Percentiles rank a stretch among this genome's conserved stretches.
These are phyloP conservation scores for Cercospora sp. DNA, from an alignment of 2,329 filamentous ascomycete species.

Conservation along the genomic window DNA sequence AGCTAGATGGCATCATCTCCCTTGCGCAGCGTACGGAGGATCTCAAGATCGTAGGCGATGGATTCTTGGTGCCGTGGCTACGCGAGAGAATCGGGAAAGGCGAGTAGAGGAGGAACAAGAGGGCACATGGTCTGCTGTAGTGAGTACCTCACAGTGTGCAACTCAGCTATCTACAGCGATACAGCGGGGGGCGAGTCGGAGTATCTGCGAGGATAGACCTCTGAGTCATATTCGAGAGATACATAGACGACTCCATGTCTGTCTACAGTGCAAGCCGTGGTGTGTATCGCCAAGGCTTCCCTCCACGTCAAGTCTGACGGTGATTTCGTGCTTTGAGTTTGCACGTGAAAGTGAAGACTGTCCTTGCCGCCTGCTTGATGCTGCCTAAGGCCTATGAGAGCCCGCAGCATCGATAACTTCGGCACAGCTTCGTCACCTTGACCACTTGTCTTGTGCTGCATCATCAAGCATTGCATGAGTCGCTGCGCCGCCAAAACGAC, in stretches of 20 bases:
- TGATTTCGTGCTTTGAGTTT: not conserved
- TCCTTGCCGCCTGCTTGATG: not conserved
- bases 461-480: not conserved
- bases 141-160: too few relatives aligned
- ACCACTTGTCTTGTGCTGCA: not conserved
- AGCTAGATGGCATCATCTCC: not conserved
- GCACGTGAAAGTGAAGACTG: not conserved
- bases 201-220: too few relatives aligned
- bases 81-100: not conserved
- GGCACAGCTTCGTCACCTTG: not conserved
- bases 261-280: too few relatives aligned
- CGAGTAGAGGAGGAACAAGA: too few relatives aligned
- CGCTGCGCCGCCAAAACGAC: too few relatives aligned
- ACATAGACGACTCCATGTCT: too few relatives aligned
- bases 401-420: not conserved
- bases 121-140: too few relatives aligned
- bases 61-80: not conserved
- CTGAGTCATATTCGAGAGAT: too few relatives aligned
- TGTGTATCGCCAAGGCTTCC: too few relatives aligned
- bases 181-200: too few relatives aligned
- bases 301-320: not conserved
- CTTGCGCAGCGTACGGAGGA: not conserved
- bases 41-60: not conserved
- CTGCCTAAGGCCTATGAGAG: not conserved
- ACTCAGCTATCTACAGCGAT: too few relatives aligned